These are phyloP conservation scores for Linnemannia exigua DNA, from an alignment of 192 early-diverging fungal species.

Conservation along the genomic window DNA sequence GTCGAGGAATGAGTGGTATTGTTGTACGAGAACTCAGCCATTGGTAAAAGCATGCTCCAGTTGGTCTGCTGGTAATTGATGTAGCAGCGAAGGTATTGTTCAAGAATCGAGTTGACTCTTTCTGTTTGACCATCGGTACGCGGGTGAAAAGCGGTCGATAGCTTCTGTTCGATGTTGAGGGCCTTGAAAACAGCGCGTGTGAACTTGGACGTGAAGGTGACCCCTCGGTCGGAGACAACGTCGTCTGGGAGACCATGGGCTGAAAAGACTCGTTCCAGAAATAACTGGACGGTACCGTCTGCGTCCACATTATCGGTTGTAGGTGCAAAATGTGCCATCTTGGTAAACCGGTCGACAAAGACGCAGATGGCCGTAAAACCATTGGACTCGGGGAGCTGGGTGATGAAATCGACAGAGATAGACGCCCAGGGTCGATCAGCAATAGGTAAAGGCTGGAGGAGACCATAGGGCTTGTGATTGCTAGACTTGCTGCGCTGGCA, in stretches of 20 bases:
- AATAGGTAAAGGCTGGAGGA: conserved; percentile 43
- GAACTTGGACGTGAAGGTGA: conserved; percentile 60
- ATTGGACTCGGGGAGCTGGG: conserved; percentile 16
- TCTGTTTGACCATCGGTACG: conserved; percentile 64
- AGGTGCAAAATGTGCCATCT: conserved; percentile 25
- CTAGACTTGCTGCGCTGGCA: conserved; percentile 50
- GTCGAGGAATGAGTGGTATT: conserved; percentile 67
- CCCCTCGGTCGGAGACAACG: conserved; percentile 63
- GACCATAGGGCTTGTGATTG: conserved; percentile 53
- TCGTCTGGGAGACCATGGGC: conserved; percentile 56
- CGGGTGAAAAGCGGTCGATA: conserved; percentile 59
- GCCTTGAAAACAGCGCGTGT: conserved; percentile 31
- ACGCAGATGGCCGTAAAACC: conserved; percentile 57
- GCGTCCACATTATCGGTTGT: not conserved
- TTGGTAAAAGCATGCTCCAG: conserved; percentile 59
- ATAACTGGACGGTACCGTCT: not conserved
- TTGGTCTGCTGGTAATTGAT: conserved; percentile 55
- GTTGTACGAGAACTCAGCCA: conserved; percentile 62
- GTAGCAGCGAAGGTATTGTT: conserved; percentile 54
- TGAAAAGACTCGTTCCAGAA: not conserved
- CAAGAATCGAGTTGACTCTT: conserved; percentile 48
- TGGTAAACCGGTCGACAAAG: conserved; percentile 55
- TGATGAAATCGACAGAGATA: conserved; percentile 64
- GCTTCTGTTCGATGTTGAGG: conserved; percentile 35
- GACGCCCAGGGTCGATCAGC: conserved; percentile 51